Conservation (phyloP, 2,329 filamentous ascomycete genomes). For the Clonostachys solani region DNA sequence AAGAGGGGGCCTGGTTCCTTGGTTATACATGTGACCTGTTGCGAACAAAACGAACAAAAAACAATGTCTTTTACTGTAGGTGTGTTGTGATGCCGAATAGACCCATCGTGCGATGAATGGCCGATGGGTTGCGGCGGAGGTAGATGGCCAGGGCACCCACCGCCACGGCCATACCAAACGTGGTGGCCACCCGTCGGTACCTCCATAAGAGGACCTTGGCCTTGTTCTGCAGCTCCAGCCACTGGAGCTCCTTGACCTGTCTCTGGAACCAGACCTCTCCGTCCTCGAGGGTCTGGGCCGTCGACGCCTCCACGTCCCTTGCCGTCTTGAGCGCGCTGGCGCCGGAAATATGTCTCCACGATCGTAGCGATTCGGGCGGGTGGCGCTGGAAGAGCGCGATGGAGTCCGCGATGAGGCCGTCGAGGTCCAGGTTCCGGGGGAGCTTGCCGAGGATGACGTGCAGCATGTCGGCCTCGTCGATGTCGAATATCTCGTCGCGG, state of each 20-base stretch:
- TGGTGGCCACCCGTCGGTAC: conserved; percentile 61
- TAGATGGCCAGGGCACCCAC: conserved; percentile 67
- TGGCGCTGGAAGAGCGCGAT: conserved; percentile 57
- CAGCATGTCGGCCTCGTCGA: conserved; percentile 92
- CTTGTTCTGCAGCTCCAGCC: conserved; percentile 46
- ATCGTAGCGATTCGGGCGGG: conserved; percentile 68
- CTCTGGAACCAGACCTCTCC: conserved; percentile 64
- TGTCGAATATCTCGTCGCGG: conserved; percentile 78
- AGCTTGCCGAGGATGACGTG: conserved; percentile 85
- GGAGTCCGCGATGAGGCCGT: conserved; percentile 67
- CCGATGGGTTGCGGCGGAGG: conserved; percentile 44
- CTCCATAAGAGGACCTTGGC: conserved; percentile 42
- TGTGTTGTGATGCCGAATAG: conserved; percentile 9
- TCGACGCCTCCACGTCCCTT: conserved; percentile 41
- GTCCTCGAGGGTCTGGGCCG: conserved; percentile 56
- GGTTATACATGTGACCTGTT: too few relatives aligned
- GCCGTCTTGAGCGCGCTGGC: conserved; percentile 86
- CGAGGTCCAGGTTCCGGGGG: conserved; percentile 75
- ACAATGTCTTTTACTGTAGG: too few relatives aligned
- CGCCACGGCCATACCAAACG: conserved; percentile 59
- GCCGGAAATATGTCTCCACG: conserved; percentile 69
- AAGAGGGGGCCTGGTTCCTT: too few relatives aligned
- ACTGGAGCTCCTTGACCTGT: conserved; percentile 69
- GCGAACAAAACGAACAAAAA: too few relatives aligned
- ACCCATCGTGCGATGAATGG: conserved; percentile 16